phyloP scores from a whole-genome alignment of 1,139 yeast genomes.

The Saccharomyces uvarum region DNA sequence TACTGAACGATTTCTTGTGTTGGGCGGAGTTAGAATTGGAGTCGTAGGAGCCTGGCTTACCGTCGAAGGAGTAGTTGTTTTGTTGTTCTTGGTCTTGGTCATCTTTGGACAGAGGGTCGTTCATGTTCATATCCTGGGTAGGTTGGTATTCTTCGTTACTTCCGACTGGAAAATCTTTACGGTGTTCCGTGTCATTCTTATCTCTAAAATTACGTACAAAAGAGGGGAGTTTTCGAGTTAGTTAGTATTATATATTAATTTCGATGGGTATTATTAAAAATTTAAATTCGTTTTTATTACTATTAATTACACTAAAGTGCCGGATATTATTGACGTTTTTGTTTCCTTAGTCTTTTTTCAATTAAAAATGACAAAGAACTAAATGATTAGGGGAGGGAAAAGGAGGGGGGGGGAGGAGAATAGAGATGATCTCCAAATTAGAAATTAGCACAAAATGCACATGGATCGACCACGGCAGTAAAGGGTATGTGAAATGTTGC shows the following conservation, averaged over 20 bases:
- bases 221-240: background rate
- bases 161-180: slow-evolving; percentile 5
- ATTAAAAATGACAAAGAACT: background rate
- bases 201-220: background rate
- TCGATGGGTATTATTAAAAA: background rate
- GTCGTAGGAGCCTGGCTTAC: background rate
- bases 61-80: background rate
- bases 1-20: background rate
- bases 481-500: background rate
- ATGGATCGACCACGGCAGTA: background rate
- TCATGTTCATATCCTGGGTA: background rate
- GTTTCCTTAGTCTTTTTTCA: background rate
- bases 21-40: background rate
- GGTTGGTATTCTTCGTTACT: background rate
- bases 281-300: background rate
- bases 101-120: background rate
- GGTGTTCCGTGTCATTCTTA: background rate
- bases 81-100: background rate
- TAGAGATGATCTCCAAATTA: background rate
- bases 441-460: background rate
- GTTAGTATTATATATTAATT: slow-evolving; percentile 1
- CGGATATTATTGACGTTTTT: background rate
- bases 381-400: background rate
- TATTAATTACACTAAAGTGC: background rate
- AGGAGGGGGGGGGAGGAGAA: background rate